These are phyloP conservation scores for Pseudocohnilembus persalinus DNA, from an alignment of 169 alveolate genomes.

Conservation along the genomic window DNA sequence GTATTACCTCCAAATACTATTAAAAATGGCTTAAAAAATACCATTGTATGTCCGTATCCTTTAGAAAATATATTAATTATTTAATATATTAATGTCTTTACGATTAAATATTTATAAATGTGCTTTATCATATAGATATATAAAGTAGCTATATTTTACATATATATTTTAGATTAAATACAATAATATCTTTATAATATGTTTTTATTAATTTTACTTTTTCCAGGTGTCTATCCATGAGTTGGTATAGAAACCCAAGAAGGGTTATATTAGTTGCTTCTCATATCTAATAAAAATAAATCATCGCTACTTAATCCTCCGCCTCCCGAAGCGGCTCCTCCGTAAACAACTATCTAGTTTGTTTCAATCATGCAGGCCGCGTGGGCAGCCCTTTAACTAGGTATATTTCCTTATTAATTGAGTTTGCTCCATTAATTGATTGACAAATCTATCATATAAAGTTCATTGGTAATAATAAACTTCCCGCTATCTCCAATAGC, in stretches of 20 bases:
- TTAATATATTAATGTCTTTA: too few relatives aligned
- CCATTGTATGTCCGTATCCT: slow-evolving; percentile 98
- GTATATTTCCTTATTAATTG: slow-evolving; percentile 89
- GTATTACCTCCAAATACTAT: slow-evolving; percentile 99
- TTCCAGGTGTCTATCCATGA: slow-evolving; percentile 97
- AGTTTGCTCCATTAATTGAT: slow-evolving; percentile 86
- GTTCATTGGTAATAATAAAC: slow-evolving; percentile 69
- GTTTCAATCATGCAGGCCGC: slow-evolving; percentile 96
- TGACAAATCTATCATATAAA: slow-evolving; percentile 58
- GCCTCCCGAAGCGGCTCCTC: slow-evolving; percentile 99
- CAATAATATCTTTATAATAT: too few relatives aligned
- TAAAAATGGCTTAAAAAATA: slow-evolving; percentile 94
- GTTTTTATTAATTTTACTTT: too few relatives aligned
- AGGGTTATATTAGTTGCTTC: slow-evolving; percentile 87
- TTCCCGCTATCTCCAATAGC: slow-evolving; percentile 71
- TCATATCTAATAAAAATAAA: slow-evolving; percentile 93
- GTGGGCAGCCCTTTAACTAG: slow-evolving; percentile 99
- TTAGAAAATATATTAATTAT: too few relatives aligned
- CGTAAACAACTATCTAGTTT: slow-evolving; percentile 94
- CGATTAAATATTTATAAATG: too few relatives aligned
- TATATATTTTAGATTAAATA: too few relatives aligned
- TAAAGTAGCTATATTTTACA: background rate
- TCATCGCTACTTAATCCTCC: slow-evolving; percentile 94
- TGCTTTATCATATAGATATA: too few relatives aligned
- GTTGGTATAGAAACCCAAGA: slow-evolving; percentile 98